Base-by-base conservation (phyloP, 805 yeast genomes). In the Tetrapisispora nanseiensis region DNA sequence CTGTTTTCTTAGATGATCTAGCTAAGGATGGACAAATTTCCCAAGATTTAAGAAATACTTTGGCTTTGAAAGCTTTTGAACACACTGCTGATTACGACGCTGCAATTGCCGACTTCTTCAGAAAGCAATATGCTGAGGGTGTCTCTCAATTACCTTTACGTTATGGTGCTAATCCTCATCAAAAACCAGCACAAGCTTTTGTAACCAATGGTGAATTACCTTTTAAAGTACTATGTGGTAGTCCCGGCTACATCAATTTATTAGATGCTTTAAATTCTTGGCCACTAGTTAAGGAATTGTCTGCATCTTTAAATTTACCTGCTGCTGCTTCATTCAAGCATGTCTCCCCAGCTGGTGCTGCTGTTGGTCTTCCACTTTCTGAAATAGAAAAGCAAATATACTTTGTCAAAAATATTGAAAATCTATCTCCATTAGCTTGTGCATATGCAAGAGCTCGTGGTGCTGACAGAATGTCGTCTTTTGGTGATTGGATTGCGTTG, bases 361-460 rank as follows among this genome's bases (percentile, higher is more conserved):
- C 98, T 39, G 96, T 92, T 46, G 98, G 97, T 55, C 69, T 89
- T 55, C 98, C 98, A 51, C 74, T 92, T 56, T 61, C 82, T 37
- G 98, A 89, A 40, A 71, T 80, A 49, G 98, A 92, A 73, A 89
- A 87, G 76, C 84, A 90, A 68, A 78, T 90, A 51, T 92, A 92
- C 75, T 92, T 92, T 63, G 98, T 92, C 50, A 80, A 79, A 54
- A 96, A 86, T 65, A 86, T 90, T 59, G 95, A 86, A 67, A 86
- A 89, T 74, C 72, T 92, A 63, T 86, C 97, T 11, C 97, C 98
- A 43, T 75, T 92, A 61, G 98, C 98, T 50, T 83, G 84, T 61
- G 98, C 98, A 45, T 92, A 92, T 61, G 98, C 98, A 30, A 85
- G 97, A 71, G 98, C 98, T 44, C 85, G 98, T 69, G 98, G 98